These are phyloP conservation scores for Omphalotus olearius DNA, from an alignment of 1,284 basidiomycete species.

Conservation along the genomic window DNA sequence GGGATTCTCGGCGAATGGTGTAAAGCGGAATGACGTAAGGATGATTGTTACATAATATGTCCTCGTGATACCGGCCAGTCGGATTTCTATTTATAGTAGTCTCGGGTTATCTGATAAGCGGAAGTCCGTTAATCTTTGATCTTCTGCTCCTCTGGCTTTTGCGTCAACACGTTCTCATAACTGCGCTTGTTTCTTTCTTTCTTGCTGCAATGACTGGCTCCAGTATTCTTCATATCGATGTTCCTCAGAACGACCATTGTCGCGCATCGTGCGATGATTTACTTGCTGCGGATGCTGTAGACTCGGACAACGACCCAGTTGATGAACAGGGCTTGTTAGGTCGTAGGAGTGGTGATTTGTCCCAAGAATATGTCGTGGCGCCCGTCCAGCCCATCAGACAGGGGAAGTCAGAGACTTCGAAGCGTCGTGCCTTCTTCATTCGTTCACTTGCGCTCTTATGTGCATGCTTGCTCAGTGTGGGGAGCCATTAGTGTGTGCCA, in stretches of 20 bases:
- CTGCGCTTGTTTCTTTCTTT: background rate
- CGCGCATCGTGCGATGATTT: slow-evolving; percentile 23
- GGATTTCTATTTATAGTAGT: background rate
- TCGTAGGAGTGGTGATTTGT: slow-evolving; percentile 2
- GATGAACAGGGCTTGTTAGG: slow-evolving; percentile 15
- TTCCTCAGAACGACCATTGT: slow-evolving; percentile 18
- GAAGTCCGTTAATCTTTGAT: too few relatives aligned
- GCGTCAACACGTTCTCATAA: too few relatives aligned
- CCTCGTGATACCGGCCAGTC: background rate
- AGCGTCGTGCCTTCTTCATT: slow-evolving; percentile 41
- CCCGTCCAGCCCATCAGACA: background rate
- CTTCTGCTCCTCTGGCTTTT: too few relatives aligned
- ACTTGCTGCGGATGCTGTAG: slow-evolving; percentile 14
- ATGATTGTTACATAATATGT: background rate
- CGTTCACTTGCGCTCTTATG: slow-evolving; percentile 63
- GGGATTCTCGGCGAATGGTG: slow-evolving; percentile 38
- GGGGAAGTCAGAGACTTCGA: slow-evolving; percentile 6
- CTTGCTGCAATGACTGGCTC: background rate
- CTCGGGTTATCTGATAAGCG: background rate
- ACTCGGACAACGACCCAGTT: slow-evolving; percentile 16
- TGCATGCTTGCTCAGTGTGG: slow-evolving; percentile 71
- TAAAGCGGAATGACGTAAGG: background rate
- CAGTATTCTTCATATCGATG: background rate
- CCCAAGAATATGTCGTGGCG: background rate
- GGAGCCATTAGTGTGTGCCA: slow-evolving; percentile 65